Evolutionary conservation across 192 early-diverging fungal species (phyloP).

Genomic region (Cetraspora pellucida): DNA sequence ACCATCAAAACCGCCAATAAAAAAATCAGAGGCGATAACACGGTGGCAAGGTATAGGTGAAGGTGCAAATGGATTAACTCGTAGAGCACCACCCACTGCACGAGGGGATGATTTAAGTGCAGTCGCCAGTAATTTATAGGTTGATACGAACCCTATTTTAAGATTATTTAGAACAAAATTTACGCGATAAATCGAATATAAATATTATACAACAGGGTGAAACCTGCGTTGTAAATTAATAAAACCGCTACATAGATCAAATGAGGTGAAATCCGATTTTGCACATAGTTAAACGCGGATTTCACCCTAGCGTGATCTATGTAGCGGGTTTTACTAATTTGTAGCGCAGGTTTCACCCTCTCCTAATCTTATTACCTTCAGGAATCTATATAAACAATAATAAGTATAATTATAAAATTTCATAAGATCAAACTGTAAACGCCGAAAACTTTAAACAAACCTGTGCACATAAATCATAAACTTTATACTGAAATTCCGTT

Average conservation of each 20-base stretch:
- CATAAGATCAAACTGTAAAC: neutral
- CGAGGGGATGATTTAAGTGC: constrained; percentile 15
- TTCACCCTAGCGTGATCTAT: too few relatives aligned
- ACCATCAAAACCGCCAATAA: constrained; percentile 57
- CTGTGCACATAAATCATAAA: constrained; percentile 24
- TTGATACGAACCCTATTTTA: constrained; percentile 25
- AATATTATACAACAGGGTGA: too few relatives aligned
- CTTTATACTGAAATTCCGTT: constrained; percentile 23
- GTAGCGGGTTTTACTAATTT: too few relatives aligned
- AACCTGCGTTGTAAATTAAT: too few relatives aligned
- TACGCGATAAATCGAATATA: neutral
- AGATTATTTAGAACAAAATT: neutral
- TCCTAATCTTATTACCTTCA: constrained; percentile 16
- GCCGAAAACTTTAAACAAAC: neutral
- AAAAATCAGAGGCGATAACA: constrained; percentile 57
- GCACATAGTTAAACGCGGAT: too few relatives aligned
- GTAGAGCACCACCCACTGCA: constrained; percentile 17
- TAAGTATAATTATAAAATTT: neutral
- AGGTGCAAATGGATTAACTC: constrained; percentile 65
- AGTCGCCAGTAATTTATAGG: constrained; percentile 15
- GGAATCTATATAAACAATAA: neutral
- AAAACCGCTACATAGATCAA: too few relatives aligned
- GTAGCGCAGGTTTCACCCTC: too few relatives aligned
- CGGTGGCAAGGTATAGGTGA: constrained; percentile 69
- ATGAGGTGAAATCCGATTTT: too few relatives aligned